Base-by-base conservation (phyloP, 352 stramenopile genomes). In the Phytophthora tubulina region DNA sequence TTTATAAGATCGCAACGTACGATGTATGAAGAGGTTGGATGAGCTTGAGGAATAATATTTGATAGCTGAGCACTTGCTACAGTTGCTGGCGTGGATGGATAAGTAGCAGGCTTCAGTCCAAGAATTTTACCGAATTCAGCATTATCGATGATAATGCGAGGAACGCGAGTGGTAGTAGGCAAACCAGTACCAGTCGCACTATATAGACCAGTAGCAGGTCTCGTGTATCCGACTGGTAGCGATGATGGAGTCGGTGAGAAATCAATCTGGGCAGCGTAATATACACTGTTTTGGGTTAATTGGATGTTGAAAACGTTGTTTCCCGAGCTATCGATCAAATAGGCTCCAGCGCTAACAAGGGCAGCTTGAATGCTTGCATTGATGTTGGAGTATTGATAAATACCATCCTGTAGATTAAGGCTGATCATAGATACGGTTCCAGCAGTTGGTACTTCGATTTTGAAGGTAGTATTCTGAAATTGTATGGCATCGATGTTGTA, bases 261-360 rank as follows among this genome's bases (percentile, higher is more conserved):
- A 54, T 73, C n/a, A 27, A 48, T 63, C 63, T 72, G 30, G n/a
- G n/a, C n/a, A 4, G 66, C 8, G 15, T 53, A 72, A 33, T 60
- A 68, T 0, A 68, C 60, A 8, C 58, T n/a, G n/a, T n/a, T n/a
- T n/a, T n/a, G n/a, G n/a, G n/a, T n/a, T n/a, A n/a, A n/a, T n/a
- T n/a, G n/a, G n/a, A n/a, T 68, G 1, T 68, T 31, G 17, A 36
- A 38, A 1, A 33, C 6, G n/a, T 57, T 33, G 15, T 45, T 57
- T 8, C n/a, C n/a, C n/a, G n/a, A n/a, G n/a, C n/a, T n/a, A n/a
- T n/a, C n/a, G n/a, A n/a, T n/a, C n/a, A n/a, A 61, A 54, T 68
- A 67, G 13, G 59, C 59, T 27, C 58, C 58, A 57, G 58, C 46
- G 51, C 32, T 52, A 3, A 66, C 48, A 4, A 66, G 30, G 13